Evolutionary conservation across 73 alveolate species (phyloP).

Genomic region (Durusdinium trenchii): DNA sequence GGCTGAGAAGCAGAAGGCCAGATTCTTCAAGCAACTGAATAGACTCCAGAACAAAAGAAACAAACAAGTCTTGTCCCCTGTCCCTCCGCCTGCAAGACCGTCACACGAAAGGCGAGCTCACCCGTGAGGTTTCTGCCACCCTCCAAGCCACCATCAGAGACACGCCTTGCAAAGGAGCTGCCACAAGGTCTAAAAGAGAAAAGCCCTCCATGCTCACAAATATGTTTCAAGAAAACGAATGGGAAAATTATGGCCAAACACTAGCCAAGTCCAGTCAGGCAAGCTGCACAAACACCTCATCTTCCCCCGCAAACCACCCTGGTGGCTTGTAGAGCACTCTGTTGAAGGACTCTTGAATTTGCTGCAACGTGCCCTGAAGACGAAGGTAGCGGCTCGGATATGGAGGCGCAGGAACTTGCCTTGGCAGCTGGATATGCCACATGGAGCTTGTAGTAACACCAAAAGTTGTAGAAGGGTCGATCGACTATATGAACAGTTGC

Average conservation of each 20-base stretch:
- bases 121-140: conserved; percentile 78
- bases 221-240: too few relatives aligned
- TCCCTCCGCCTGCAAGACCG: background rate
- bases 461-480: too few relatives aligned
- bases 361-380: conserved; percentile 43
- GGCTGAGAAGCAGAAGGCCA: too few relatives aligned
- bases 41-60: background rate
- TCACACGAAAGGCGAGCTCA: conserved; percentile 34
- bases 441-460: background rate
- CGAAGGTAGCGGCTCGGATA: conserved; percentile 68
- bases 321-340: conserved; percentile 74
- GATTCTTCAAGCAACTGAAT: too few relatives aligned
- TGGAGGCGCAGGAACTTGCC: conserved; percentile 72
- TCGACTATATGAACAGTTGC: too few relatives aligned
- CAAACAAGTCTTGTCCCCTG: background rate
- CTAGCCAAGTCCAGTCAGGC: too few relatives aligned
- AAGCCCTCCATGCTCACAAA: too few relatives aligned
- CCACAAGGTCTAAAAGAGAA: too few relatives aligned
- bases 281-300: background rate
- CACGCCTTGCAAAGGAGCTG: too few relatives aligned
- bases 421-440: background rate
- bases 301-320: conserved; percentile 45
- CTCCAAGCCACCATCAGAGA: conserved; percentile 75
- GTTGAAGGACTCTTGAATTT: conserved; percentile 43
- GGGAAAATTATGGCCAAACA: too few relatives aligned